Base-by-base conservation (phyloP, 2,329 filamentous ascomycete genomes). In the Sclerotinia sclerotiorum region DNA sequence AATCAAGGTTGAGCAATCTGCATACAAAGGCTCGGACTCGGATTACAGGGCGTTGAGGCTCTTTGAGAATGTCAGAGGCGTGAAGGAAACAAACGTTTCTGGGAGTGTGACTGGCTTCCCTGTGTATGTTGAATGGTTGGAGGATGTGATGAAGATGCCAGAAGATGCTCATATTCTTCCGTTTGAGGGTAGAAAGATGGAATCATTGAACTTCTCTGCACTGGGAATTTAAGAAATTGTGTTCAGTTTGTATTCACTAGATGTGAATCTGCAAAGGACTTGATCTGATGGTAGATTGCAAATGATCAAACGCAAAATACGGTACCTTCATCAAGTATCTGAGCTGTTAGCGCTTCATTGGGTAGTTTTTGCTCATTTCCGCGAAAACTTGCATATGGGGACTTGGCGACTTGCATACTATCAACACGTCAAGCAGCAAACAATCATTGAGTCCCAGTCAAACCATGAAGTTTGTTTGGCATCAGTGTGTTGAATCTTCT, bases 1-100 rank as follows among this genome's bases (percentile, higher is more conserved):
- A 65, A 76, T 86, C n/a, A 79, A 83, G 55, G 82, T 83, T 5
- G 84, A 82, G 73, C 82, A 85, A 73, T 75, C 79, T 2, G 79
- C 79, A 72, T 82, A 77, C 72, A 78, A 77, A n/a, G 77, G 78
- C 17, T 81, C 78, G 24, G 77, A 78, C 17, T 81, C 78, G 32
- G 80, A 81, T 68, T 80, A 80, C 42, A 71, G 73, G 0, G 80
- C 81, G 1, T 71, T 85, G 74, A 77, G 71, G 58, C 72, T 83
- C 48, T 83, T 85, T 69, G 79, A 80, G 61, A 80, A 78, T 0
- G 78, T 85, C 0, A 76, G 83, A 65, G 82, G 80, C 0, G 82
- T 85, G 5, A 75, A 77, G 54, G 79, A 76, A 48, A 80, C 78
- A n/a, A 78, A 72, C 52, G 77, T 85, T 17, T 72, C 74, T 70